phyloP scores from a whole-genome alignment of 768 basidiomycete genomes.

The Leucogyrophana mollusca region DNA sequence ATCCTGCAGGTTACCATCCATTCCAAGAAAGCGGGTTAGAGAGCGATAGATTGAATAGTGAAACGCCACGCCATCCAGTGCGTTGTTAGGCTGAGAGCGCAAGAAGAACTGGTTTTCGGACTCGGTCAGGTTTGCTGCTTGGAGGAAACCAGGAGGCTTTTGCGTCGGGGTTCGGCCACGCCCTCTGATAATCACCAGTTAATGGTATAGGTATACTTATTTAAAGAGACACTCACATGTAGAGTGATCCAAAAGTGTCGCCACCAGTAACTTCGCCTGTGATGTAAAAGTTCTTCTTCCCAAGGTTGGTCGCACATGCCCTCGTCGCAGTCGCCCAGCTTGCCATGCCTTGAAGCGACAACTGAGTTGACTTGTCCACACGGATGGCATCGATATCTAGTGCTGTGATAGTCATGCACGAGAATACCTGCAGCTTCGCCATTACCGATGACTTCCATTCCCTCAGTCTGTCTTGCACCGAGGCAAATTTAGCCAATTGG shows the following conservation, averaged over 20 bases:
- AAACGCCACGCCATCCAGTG: conserved; percentile 81
- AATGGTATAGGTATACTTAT: background rate
- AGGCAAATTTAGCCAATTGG: conserved; percentile 92
- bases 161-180: conserved; percentile 83
- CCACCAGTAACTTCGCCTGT: conserved; percentile 95
- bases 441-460: conserved; percentile 87
- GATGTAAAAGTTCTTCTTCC: conserved; percentile 89
- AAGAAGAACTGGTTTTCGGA: conserved; percentile 74
- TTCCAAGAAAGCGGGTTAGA: conserved; percentile 84
- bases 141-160: conserved; percentile 63
- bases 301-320: conserved; percentile 65
- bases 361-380: conserved; percentile 92
- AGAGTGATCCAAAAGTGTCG: conserved; percentile 84
- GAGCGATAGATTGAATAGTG: conserved; percentile 94
- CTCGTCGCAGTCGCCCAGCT: conserved; percentile 75
- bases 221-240: conserved; percentile 53
- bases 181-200: conserved; percentile 46
- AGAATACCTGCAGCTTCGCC: conserved; percentile 72
- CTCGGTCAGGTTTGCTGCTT: conserved; percentile 66
- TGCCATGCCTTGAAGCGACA: conserved; percentile 79
- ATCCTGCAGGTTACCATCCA: conserved; percentile 93
- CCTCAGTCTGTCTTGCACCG: conserved; percentile 92
- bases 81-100: conserved; percentile 58
- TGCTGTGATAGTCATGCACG: conserved; percentile 84
- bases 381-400: conserved; percentile 94